Evolutionary conservation across 495 filamentous ascomycete species (phyloP).

Genomic region (Hypoxylon fuscum): DNA sequence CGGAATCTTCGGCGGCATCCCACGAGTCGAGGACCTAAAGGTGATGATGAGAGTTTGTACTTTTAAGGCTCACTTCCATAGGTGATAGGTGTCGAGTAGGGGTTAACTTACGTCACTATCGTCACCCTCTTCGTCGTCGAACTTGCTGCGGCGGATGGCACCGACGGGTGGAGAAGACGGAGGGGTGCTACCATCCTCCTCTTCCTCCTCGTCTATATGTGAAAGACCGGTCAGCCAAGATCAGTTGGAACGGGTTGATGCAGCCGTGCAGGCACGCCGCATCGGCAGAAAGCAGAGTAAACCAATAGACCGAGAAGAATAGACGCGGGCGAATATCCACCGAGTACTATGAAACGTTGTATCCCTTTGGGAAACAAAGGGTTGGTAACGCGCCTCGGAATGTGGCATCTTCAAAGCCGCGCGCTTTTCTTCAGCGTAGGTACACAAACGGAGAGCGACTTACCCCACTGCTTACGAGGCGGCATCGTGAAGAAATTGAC

Average conservation of each 20-base stretch:
- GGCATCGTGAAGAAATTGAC: conserved; percentile 40
- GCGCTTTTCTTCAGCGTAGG: conserved; percentile 15
- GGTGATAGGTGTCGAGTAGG: neutral
- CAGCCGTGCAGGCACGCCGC: conserved; percentile 27
- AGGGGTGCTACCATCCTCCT: conserved; percentile 66
- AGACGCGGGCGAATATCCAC: conserved; percentile 25
- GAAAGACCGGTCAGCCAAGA: conserved; percentile 49
- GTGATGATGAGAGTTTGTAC: conserved; percentile 10
- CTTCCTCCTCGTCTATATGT: conserved; percentile 70
- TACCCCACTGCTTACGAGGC: conserved; percentile 48
- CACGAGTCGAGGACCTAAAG: conserved; percentile 90
- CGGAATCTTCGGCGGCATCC: conserved; percentile 97
- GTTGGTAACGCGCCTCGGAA: conserved; percentile 13
- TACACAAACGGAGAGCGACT: conserved; percentile 24
- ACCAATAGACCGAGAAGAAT: conserved; percentile 24
- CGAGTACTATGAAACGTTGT: conserved; percentile 1
- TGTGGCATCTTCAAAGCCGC: conserved; percentile 23
- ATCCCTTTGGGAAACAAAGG: conserved; percentile 12
- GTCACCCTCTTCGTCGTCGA: conserved; percentile 91
- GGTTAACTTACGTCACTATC: conserved; percentile 76
- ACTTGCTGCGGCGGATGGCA: conserved; percentile 67
- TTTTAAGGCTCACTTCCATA: conserved; percentile 1
- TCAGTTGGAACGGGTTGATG: conserved; percentile 7
- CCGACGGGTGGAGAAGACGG: conserved; percentile 69
- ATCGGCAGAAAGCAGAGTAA: conserved; percentile 21